Evolutionary conservation across 1,139 yeast genomes (phyloP).

Genomic region (Geotrichum fermentans): DNA sequence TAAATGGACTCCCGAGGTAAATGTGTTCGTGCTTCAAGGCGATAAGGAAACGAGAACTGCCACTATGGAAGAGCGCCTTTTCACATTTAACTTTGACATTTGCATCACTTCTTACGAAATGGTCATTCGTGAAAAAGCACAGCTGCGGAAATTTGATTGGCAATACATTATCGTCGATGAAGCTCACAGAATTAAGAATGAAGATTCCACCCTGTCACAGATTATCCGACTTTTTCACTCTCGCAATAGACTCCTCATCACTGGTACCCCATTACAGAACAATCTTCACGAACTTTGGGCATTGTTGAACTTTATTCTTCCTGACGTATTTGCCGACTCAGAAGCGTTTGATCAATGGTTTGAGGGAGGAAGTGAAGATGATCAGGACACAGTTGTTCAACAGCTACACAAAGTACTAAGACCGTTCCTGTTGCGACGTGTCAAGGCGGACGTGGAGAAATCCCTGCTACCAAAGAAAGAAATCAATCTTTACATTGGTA

Average conservation of each 20-base stretch:
- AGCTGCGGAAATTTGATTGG: slow-evolving; percentile 81
- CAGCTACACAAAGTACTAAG: slow-evolving; percentile 79
- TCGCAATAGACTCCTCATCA: slow-evolving; percentile 74
- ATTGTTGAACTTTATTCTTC: slow-evolving; percentile 75
- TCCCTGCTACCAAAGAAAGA: slow-evolving; percentile 88
- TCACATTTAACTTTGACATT: slow-evolving; percentile 80
- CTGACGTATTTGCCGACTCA: slow-evolving; percentile 91
- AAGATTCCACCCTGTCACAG: slow-evolving; percentile 83
- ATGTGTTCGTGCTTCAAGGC: slow-evolving; percentile 80
- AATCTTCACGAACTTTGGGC: slow-evolving; percentile 97
- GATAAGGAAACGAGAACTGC: slow-evolving; percentile 68
- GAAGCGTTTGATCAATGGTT: slow-evolving; percentile 92
- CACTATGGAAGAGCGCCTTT: slow-evolving; percentile 53
- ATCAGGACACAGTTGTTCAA: slow-evolving; percentile 74
- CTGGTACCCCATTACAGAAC: slow-evolving; percentile 95
- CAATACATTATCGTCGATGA: slow-evolving; percentile 92
- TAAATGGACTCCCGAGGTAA: slow-evolving; percentile 95
- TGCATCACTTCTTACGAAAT: slow-evolving; percentile 88
- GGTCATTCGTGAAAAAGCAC: slow-evolving; percentile 80
- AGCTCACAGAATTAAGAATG: slow-evolving; percentile 94
- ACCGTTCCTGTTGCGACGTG: slow-evolving; percentile 84
- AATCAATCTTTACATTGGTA: slow-evolving; percentile 81
- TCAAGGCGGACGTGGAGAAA: slow-evolving; percentile 88
- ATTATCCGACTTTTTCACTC: slow-evolving; percentile 84
- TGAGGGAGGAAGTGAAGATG: slow-evolving; percentile 43